Evolutionary conservation across 2,329 filamentous ascomycete genomes (phyloP).

Genomic region (Fusarium mangiferae): DNA sequence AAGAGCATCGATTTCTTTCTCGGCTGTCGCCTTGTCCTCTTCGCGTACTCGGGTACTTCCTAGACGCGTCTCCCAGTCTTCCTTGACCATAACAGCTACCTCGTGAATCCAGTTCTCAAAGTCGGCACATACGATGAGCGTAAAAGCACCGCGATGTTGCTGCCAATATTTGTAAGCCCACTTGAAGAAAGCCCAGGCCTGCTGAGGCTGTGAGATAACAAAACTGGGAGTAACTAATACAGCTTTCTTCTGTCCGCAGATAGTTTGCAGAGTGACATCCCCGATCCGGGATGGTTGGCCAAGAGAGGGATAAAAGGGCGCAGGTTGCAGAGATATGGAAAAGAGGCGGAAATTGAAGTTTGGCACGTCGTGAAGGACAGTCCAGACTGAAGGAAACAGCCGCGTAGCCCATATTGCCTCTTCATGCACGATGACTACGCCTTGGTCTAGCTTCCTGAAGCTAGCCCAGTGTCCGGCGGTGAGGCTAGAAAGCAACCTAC

Average conservation of each 20-base stretch:
- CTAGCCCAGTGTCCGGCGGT: conserved; percentile 58
- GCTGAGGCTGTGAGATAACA: conserved; percentile 51
- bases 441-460: conserved; percentile 50
- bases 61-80: background rate
- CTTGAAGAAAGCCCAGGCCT: conserved; percentile 49
- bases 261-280: conserved; percentile 42
- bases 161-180: conserved; percentile 47
- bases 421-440: conserved; percentile 59
- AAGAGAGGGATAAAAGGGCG: conserved; percentile 22
- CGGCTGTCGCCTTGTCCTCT: background rate
- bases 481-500: conserved; percentile 55
- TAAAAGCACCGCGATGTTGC: conserved; percentile 22
- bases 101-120: conserved; percentile 47
- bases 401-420: conserved; percentile 51
- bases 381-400: conserved; percentile 52
- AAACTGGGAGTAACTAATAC: conserved; percentile 57
- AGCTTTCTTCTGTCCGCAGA: conserved; percentile 48
- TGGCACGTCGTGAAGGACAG: conserved; percentile 46
- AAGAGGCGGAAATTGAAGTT: conserved; percentile 55
- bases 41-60: background rate
- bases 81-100: conserved; percentile 38
- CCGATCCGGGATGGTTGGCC: conserved; percentile 13
- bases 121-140: conserved; percentile 46
- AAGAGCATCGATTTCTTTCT: conserved; percentile 28
- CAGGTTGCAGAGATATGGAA: conserved; percentile 44